phyloP scores from a whole-genome alignment of 495 filamentous ascomycete genomes.

The Tuber borchii region DNA sequence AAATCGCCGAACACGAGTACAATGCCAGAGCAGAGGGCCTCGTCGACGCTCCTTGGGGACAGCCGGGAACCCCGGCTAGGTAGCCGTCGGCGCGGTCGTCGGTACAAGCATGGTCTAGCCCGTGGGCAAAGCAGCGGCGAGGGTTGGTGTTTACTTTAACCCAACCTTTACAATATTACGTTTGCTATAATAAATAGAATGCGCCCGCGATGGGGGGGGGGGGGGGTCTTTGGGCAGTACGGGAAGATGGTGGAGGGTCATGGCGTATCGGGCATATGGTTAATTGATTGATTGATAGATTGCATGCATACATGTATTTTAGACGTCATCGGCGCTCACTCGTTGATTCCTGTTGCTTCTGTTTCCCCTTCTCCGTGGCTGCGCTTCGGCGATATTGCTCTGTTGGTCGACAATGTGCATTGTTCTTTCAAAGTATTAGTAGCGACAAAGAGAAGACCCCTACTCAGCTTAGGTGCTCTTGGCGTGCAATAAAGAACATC shows the following conservation, averaged over 20 bases:
- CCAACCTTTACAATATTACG: not conserved
- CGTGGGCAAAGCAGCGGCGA: conserved; percentile 18
- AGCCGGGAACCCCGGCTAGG: conserved; percentile 13
- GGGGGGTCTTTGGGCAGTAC: not conserved
- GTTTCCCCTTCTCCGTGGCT: not conserved
- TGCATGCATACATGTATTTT: not conserved
- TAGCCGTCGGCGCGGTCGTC: conserved; percentile 5
- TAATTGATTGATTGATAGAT: not conserved
- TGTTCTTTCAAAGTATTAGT: not conserved
- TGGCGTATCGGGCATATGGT: not conserved
- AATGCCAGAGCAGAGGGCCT: conserved; percentile 19
- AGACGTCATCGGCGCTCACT: not conserved
- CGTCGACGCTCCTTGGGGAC: conserved; percentile 16
- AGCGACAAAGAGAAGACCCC: not conserved
- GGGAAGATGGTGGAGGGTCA: not conserved
- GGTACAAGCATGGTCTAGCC: conserved; percentile 33
- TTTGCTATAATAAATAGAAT: not conserved
- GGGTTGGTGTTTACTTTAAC: not conserved
- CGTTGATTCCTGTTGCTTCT: not conserved
- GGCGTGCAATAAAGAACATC: not conserved
- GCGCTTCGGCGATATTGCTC: not conserved
- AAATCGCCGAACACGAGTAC: conserved; percentile 15
- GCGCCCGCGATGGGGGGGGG: not conserved
- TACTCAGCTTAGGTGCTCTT: not conserved
- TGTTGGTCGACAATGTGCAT: not conserved